These are phyloP conservation scores for Penicillium crystallinum DNA, from an alignment of 495 filamentous ascomycete genomes.

Conservation along the genomic window DNA sequence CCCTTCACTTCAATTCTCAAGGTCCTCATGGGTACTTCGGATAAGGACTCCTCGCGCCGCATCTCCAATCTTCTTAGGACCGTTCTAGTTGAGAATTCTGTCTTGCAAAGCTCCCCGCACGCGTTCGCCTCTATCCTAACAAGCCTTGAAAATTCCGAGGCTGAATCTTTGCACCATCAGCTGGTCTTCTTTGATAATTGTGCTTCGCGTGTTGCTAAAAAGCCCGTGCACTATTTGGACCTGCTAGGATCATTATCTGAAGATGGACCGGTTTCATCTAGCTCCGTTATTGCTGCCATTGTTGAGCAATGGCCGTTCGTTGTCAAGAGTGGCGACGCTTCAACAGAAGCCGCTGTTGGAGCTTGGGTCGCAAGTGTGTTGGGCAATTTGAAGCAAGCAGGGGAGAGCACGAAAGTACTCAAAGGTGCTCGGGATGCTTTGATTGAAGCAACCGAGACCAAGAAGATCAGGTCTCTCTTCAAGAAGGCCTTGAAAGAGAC, in stretches of 20 bases:
- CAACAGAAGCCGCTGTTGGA: conserved; percentile 38
- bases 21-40: conserved; percentile 32
- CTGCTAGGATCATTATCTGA: conserved; percentile 33
- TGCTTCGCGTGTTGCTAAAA: conserved; percentile 59
- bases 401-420: conserved; percentile 38
- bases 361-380: conserved; percentile 51
- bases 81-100: conserved; percentile 34
- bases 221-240: conserved; percentile 71
- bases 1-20: conserved; percentile 45
- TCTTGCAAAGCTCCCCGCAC: conserved; percentile 24
- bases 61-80: conserved; percentile 30
- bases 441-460: conserved; percentile 31
- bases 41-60: conserved; percentile 30
- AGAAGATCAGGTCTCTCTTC: conserved; percentile 33
- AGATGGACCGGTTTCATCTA: conserved; percentile 31
- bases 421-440: conserved; percentile 39
- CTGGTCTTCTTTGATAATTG: conserved; percentile 75
- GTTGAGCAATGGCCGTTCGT: conserved; percentile 75
- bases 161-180: conserved; percentile 26
- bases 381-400: conserved; percentile 39
- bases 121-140: conserved; percentile 36
- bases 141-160: conserved; percentile 41
- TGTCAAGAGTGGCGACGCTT: conserved; percentile 41
- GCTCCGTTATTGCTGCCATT: conserved; percentile 58
- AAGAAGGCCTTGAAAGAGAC: conserved; percentile 38